These are phyloP conservation scores for Craspedostauros australis DNA, from an alignment of 108 stramenopile genomes.

Conservation along the genomic window DNA sequence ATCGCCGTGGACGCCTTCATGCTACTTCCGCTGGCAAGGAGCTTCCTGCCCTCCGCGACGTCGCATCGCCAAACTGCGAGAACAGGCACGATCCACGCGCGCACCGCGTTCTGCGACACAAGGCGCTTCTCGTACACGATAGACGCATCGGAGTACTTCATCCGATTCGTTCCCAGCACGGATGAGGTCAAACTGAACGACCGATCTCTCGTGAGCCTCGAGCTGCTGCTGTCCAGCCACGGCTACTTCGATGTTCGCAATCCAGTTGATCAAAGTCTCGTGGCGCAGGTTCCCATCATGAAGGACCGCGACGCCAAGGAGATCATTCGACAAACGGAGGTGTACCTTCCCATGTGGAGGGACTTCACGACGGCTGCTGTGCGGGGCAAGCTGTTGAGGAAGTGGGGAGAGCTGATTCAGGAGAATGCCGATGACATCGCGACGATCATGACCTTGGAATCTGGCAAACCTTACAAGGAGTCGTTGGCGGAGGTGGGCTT, in stretches of 20 bases:
- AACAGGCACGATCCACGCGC: no score
- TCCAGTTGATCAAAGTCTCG: slow-evolving; percentile 3
- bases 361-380: slow-evolving; percentile 55
- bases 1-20: no score
- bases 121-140: no score
- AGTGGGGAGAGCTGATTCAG: slow-evolving; percentile 58
- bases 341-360: slow-evolving; percentile 37
- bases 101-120: no score
- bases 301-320: slow-evolving; percentile 27
- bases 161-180: no score
- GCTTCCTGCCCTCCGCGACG: no score
- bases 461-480: slow-evolving; percentile 92
- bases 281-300: slow-evolving; percentile 6
- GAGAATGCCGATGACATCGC: slow-evolving; percentile 47
- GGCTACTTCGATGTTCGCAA: slow-evolving; percentile 2
- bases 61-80: no score
- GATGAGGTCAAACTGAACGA: no score
- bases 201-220: no score
- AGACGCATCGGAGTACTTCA: no score
- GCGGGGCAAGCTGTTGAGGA: slow-evolving; percentile 34
- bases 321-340: slow-evolving; percentile 32
- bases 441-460: slow-evolving; percentile 86
- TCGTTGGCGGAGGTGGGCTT: slow-evolving; percentile 84
- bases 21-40: no score
- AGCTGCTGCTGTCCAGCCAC: no score